Evolutionary conservation across 306 rosid genomes (phyloP), one percentile per base, ranked within the genome.

Genomic region (Corylus heterophylla): DNA sequence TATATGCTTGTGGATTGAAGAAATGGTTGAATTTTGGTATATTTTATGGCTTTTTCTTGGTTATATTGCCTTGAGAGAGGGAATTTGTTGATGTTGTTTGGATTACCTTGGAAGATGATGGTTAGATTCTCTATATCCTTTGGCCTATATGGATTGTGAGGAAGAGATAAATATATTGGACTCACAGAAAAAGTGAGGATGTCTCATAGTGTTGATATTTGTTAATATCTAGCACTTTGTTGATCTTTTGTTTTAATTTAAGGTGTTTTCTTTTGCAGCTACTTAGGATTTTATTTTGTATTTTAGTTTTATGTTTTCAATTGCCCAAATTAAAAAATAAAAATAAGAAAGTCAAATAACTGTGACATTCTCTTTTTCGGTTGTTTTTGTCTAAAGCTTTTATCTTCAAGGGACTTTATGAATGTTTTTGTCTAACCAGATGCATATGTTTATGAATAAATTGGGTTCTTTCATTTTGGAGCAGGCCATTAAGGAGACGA

Each of bases 401-500:
- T 10, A 9, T 25, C 66, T 59, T 11, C 37, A 4, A 59, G 31
- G 7, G 45, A 42, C 45, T 49, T 49, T 49, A 7, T 8, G 7
- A 9, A 45, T 45, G 49, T 45, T 45, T 45, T 31, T 31, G 35
- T 31, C 35, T 31, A 31, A 31, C 52, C 52, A 49, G 52, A 10
- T 12, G 12, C 8, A 3, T 12, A 59, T 35, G 44, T 29, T 64
- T 7, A 13, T 64, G 11, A 64, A 17, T 35, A 31, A 63, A 8
- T 25, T 44, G 67, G 18, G 4, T 44, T 69, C 64, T 37, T 76
- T 80, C 75, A 13, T 64, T 82, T 79, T 75, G 78, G 56, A 54
- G 51, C 89, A 93, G 98, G 92, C 67, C 35, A 93, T 93, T 55
- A 76, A 87, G 44, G 85, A 83, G n/a, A 88, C 81, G 87, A 78